Evolutionary conservation across 2,329 filamentous ascomycete genomes (phyloP).

Genomic region (Claviceps fusiformis): DNA sequence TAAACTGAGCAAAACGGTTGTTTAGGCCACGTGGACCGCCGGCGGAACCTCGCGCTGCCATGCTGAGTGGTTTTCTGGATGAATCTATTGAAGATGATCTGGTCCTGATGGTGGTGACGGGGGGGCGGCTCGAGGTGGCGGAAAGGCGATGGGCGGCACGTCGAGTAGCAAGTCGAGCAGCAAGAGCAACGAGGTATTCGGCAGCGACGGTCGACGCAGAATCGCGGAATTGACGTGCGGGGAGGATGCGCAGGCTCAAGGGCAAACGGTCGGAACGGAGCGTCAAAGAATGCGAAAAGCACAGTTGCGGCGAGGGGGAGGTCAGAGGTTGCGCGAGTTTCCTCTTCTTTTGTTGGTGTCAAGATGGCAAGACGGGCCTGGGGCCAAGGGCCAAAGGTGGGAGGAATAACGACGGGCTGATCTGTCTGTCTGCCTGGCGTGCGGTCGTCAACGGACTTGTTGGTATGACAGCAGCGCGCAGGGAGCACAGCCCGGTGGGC

Average conservation of each 20-base stretch:
- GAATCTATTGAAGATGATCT: background rate
- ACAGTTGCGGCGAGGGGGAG: slow-evolving; percentile 1
- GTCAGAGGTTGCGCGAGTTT: background rate
- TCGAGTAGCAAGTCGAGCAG: background rate
- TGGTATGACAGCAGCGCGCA: too few species aligned
- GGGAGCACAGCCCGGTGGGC: too few species aligned
- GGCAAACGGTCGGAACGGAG: background rate
- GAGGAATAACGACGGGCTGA: background rate
- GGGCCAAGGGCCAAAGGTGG: background rate
- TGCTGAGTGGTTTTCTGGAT: slow-evolving; percentile 25
- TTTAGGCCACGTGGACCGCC: slow-evolving; percentile 49
- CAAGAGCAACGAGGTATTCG: background rate
- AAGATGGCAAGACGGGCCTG: background rate
- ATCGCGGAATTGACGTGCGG: background rate
- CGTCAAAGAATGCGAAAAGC: background rate
- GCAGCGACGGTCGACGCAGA: background rate
- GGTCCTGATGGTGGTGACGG: background rate
- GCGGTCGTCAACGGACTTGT: too few species aligned
- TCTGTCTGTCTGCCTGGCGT: background rate
- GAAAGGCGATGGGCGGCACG: background rate
- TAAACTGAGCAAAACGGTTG: slow-evolving; percentile 96
- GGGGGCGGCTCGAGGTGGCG: background rate
- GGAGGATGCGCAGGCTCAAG: background rate
- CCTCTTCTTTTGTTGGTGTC: background rate
- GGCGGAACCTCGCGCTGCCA: slow-evolving; percentile 70